Evolutionary conservation across 805 yeast genomes (phyloP).

Genomic region (Candida sakaeoensis): DNA sequence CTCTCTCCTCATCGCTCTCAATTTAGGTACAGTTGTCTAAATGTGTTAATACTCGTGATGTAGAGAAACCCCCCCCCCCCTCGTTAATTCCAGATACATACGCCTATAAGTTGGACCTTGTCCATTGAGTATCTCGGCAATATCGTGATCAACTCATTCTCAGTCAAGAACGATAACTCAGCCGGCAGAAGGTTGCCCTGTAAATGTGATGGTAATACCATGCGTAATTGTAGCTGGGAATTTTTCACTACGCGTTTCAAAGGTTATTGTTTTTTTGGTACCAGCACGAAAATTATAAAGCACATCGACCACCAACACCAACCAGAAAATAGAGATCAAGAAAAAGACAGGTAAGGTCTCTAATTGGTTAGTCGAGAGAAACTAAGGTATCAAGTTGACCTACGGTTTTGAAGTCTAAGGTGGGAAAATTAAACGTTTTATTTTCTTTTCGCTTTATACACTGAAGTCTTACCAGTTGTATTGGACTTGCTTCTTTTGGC

Average conservation of each 20-base stretch:
- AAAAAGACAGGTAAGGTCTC: too few relatives aligned
- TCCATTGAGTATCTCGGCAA: conserved; percentile 76
- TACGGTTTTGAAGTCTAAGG: too few relatives aligned
- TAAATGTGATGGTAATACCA: conserved; percentile 61
- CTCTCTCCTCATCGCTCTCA: conserved; percentile 64
- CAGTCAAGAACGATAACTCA: conserved; percentile 82
- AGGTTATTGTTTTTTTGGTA: too few relatives aligned
- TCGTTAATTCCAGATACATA: conserved; percentile 46
- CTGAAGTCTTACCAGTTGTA: conserved; percentile 34
- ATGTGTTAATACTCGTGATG: conserved; percentile 12
- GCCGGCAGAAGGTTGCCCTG: conserved; percentile 62
- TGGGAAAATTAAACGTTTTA: too few relatives aligned
- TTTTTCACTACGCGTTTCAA: too few relatives aligned
- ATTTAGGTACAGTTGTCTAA: conserved; percentile 50
- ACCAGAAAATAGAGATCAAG: too few relatives aligned
- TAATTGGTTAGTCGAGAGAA: too few relatives aligned
- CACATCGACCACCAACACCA: too few relatives aligned
- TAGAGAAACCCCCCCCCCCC: too few relatives aligned
- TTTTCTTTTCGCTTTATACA: conserved; percentile 19
- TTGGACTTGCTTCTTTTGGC: conserved; percentile 42
- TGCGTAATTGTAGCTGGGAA: too few relatives aligned
- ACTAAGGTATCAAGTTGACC: too few relatives aligned
- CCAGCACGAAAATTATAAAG: too few relatives aligned
- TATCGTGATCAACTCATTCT: conserved; percentile 67
- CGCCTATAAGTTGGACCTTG: conserved; percentile 62